Evolutionary conservation across 1,284 basidiomycete species (phyloP), one percentile per base, ranked within the genome.

Genomic region (Ceratobasidium theobromae): DNA sequence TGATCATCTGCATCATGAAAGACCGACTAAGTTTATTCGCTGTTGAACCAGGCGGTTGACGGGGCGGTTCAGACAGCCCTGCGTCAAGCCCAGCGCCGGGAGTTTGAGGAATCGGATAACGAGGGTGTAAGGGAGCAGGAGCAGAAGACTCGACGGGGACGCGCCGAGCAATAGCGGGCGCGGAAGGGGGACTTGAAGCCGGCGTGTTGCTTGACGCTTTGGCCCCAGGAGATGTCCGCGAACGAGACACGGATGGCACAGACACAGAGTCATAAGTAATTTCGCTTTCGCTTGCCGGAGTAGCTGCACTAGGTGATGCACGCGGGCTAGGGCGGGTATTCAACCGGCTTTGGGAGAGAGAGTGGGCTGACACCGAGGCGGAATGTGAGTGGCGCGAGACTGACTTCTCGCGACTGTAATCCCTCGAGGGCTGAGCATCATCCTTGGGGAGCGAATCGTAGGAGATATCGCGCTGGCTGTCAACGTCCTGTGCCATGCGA

Each of bases 361-460:
- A 64, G 8, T 41, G 55, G 4, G 35, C 49, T 11, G 48, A 43
- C 4, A 18, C 55, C 4, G 55, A 58, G 2, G 43, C 43, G 32
- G 55, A 45, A 25, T 30, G 55, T 16, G 25, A 30, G 30, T 45
- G 25, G 33, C 48, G 60, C 2, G 28, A 35, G 3, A n/a, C 21
- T 21, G 60, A 32, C 23, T 49, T 43, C n/a, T 64, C 60, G 23
- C 23, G 48, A 18, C 33, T 53, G 18, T 35, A 35, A 14, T 58
- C 55, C 30, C 48, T 58, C 14, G 55, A 38, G 35, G 35, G 8
- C 30, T 32, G 43, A n/a, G 27, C 32, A 35, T 40, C 25, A 14
- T 64, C 60, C 49, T 53, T 64, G 27, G 60, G 49, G 1, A 64
- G 48, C 16, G 60, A 64, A 43, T 64, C 60, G n/a, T 64, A 64